Percentiles rank a stretch among this genome's conserved stretches.
These are phyloP conservation scores for Balansia obtecta DNA, from an alignment of 2,329 filamentous ascomycete species.

Conservation along the genomic window DNA sequence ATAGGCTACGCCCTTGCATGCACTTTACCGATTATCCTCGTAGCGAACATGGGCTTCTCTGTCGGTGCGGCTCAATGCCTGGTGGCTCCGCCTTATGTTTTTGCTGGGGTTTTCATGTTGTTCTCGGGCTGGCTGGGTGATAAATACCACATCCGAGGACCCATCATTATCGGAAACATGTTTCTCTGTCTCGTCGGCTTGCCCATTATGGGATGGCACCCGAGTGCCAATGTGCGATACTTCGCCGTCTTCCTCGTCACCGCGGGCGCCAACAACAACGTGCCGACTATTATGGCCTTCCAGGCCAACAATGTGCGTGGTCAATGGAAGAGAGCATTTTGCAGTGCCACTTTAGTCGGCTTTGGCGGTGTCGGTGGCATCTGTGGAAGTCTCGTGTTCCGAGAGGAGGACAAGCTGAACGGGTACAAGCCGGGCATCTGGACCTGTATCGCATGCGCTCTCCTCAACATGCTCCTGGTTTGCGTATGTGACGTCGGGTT, in stretches of 20 bases:
- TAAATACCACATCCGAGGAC: constrained; percentile 51
- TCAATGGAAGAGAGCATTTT: constrained; percentile 79
- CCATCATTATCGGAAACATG: constrained; percentile 54
- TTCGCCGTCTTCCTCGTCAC: constrained; percentile 67
- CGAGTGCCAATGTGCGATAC: constrained; percentile 46
- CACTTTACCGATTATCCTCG: constrained; percentile 66
- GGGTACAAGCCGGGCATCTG: constrained; percentile 43
- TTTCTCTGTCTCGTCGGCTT: constrained; percentile 55
- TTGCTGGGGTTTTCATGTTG: constrained; percentile 53
- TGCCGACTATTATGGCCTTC: constrained; percentile 64
- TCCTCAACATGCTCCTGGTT: constrained; percentile 35
- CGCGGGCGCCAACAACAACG: constrained; percentile 64
- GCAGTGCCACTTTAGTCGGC: constrained; percentile 62
- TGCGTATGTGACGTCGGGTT: constrained; percentile 27
- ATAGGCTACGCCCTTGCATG: constrained; percentile 66
- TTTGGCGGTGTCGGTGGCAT: constrained; percentile 72
- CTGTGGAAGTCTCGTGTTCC: constrained; percentile 60
- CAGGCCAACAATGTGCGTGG: constrained; percentile 82
- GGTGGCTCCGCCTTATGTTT: constrained; percentile 54
- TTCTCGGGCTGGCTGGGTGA: constrained; percentile 51
- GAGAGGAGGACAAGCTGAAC: constrained; percentile 37
- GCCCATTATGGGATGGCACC: constrained; percentile 58
- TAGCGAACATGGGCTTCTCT: constrained; percentile 48
- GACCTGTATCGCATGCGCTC: constrained; percentile 38
- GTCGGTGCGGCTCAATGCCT: constrained; percentile 56